Evolutionary conservation across 129 eudicot genomes (phyloP).

Genomic region (Escallonia rubra): DNA sequence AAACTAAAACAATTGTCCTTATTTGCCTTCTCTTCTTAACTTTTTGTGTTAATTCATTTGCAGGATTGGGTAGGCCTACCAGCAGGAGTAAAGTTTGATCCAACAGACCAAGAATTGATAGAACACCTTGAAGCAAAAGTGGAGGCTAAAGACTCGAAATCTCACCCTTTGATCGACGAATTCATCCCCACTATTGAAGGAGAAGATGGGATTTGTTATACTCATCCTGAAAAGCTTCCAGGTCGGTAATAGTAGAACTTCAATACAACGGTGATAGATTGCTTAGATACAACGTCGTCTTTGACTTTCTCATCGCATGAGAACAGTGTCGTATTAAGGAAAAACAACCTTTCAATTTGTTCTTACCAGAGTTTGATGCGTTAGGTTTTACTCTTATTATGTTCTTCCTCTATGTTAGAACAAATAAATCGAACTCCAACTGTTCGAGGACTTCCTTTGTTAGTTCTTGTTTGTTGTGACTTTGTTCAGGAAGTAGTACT

Average conservation of each 20-base stretch:
- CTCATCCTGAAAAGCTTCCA: constrained; percentile 99
- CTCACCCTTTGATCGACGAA: constrained; percentile 94
- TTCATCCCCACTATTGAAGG: constrained; percentile 99
- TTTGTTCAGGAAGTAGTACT: not conserved
- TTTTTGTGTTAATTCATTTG: constrained; percentile 3
- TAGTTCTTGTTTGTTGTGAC: constrained; percentile 15
- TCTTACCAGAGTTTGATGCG: constrained; percentile 19
- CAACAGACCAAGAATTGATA: constrained; percentile 96
- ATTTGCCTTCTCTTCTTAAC: not conserved
- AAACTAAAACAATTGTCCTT: not conserved
- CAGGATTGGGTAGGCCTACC: constrained; percentile 99
- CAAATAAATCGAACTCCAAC: not conserved
- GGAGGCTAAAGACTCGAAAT: constrained; percentile 68
- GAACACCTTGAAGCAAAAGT: constrained; percentile 99
- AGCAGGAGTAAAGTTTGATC: constrained; percentile 99
- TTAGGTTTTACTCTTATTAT: constrained; percentile 23
- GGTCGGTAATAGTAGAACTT: constrained; percentile 27
- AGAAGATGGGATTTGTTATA: constrained; percentile 98
- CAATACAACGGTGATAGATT: no score
- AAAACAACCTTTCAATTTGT: not conserved
- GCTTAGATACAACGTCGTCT: no score
- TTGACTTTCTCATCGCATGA: no score
- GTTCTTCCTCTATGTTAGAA: constrained; percentile 10
- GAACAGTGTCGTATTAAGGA: no score
- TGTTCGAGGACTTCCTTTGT: constrained; percentile 21